Conservation (phyloP, 306 rosid genomes). For the Cucurbita moschata region DNA sequence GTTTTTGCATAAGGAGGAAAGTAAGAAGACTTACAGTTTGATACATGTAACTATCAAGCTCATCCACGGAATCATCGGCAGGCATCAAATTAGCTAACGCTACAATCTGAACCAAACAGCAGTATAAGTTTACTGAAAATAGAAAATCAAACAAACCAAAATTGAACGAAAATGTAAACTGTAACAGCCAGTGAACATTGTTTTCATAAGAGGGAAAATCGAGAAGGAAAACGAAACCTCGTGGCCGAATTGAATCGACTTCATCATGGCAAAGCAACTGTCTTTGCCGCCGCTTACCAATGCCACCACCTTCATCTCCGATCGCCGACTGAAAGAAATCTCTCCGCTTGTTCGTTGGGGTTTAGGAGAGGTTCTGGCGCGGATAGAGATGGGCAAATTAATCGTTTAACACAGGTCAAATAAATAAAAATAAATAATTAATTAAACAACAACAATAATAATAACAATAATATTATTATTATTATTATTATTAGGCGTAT, state of each 20-base stretch:
- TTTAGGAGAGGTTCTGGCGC: not conserved
- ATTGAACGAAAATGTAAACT: not conserved
- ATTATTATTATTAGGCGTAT: too few relatives aligned
- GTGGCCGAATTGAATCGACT: conserved; percentile 61
- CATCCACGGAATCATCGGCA: conserved; percentile 78
- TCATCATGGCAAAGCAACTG: conserved; percentile 91
- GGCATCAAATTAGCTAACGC: conserved; percentile 96
- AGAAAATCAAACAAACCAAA: not conserved
- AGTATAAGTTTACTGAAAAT: not conserved
- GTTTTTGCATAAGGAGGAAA: not conserved
- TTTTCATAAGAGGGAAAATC: not conserved
- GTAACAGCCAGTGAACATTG: not conserved
- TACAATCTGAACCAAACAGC: conserved; percentile 36
- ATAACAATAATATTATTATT: too few relatives aligned
- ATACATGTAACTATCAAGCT: conserved; percentile 89
- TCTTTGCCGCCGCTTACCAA: conserved; percentile 94
- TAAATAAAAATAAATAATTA: too few relatives aligned
- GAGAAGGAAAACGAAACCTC: conserved; percentile 29
- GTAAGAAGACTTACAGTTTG: conserved; percentile 56
- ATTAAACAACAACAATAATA: too few relatives aligned
- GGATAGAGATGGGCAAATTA: not conserved
- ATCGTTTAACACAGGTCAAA: not conserved
- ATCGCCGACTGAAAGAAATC: not conserved
- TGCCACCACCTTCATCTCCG: conserved; percentile 80
- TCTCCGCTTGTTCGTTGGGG: not conserved